Evolutionary conservation across 2,329 filamentous ascomycete genomes (phyloP), one percentile per base, ranked within the genome.

Genomic region (Penicillium sp.): DNA sequence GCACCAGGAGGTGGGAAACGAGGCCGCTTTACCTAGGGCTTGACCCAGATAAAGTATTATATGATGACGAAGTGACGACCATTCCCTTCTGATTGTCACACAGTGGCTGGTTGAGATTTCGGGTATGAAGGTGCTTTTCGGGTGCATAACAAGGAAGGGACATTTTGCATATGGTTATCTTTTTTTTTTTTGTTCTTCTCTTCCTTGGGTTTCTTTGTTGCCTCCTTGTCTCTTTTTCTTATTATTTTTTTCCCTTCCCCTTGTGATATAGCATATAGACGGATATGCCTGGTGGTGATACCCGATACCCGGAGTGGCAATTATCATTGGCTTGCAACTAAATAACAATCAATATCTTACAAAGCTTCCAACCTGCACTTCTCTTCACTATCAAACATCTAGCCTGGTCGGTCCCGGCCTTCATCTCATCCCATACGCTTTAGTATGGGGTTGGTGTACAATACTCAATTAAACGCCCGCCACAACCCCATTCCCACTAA

Each of bases 401-500:
- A 33, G 37, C 59, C 27, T 43, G 35, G 19, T 33, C 21, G 25
- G 35, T 17, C 21, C 6, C 13, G 10, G 37, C 21, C 27, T 42
- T 19, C 13, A 2, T 43, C 31, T n/a, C 47, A 29, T 51, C 10
- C 21, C 38, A 43, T 17, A 25, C n/a, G 23, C 13, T 12, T n/a
- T 13, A 21, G 15, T 33, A 19, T 21, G 6, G 29, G 37, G 21
- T 37, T 7, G 12, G 35, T 23, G 38, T 43, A 42, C 45, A 25
- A n/a, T 29, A 25, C 55, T 80, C 73, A 88, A 65, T 84, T 82
- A 57, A 87, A 81, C 27, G 88, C 78, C 62, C 89, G 81, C 81
- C 85, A 93, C 23, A 92, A 70, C 0, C 89, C 89, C 77, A 91
- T 80, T 70, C 86, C 89, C 6, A 86, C 83, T 50, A 93, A 77